Percentiles rank a stretch among this genome's conserved stretches.
phyloP scores from a whole-genome alignment of 257 asterid species.

The Marsdenia floribunda region DNA sequence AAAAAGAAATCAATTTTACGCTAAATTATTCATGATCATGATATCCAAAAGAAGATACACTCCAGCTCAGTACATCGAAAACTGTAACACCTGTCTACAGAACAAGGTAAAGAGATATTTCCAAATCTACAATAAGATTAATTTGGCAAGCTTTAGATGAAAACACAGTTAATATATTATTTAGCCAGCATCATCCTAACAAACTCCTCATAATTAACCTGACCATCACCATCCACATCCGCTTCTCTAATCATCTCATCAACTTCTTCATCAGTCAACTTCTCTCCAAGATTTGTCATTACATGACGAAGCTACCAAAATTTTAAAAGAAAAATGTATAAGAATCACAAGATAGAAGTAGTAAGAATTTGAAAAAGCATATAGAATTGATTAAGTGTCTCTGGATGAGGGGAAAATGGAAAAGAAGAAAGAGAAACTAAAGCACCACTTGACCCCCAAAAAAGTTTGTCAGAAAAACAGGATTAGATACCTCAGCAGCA shows the following conservation, averaged over 20 bases:
- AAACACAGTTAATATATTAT: slow-evolving; percentile 11
- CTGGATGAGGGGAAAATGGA: neutral
- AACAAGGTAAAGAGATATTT: slow-evolving; percentile 3
- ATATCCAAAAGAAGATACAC: slow-evolving; percentile 2
- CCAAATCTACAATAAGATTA: slow-evolving; percentile 12
- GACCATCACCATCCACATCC: slow-evolving; percentile 57
- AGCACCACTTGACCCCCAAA: neutral
- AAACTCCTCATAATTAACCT: slow-evolving; percentile 47
- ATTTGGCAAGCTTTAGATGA: neutral
- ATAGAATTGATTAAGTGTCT: neutral
- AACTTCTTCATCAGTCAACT: slow-evolving; percentile 53
- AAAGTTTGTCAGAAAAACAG: neutral
- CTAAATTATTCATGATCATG: neutral
- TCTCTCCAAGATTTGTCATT: slow-evolving; percentile 59
- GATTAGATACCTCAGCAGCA: slow-evolving; percentile 46
- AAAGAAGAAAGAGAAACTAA: neutral
- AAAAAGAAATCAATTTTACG: too few relatives aligned
- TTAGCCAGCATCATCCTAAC: slow-evolving; percentile 57
- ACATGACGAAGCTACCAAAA: slow-evolving; percentile 47
- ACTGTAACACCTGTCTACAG: neutral
- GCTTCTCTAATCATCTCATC: slow-evolving; percentile 57
- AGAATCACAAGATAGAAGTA: neutral
- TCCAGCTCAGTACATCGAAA: neutral
- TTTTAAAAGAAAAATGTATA: neutral
- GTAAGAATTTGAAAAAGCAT: neutral